phyloP scores from a whole-genome alignment of 2,329 filamentous ascomycete genomes.

The Leptographium galeiforme region DNA sequence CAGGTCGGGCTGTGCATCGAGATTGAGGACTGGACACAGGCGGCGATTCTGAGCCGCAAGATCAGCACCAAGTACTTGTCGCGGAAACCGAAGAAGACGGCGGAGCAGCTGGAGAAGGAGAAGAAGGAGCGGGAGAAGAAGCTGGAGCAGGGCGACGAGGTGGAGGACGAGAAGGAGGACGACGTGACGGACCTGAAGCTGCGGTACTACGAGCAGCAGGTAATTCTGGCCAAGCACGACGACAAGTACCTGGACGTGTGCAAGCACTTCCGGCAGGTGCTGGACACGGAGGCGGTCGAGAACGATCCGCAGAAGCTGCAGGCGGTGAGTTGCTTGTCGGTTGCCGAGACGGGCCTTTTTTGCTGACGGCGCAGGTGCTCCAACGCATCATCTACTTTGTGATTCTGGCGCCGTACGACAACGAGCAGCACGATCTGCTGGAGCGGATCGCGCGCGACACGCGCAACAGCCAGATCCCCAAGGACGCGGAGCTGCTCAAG shows the following conservation, averaged over 20 bases:
- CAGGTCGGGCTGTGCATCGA: slow-evolving; percentile 93
- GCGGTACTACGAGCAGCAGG: slow-evolving; percentile 93
- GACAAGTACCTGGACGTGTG: slow-evolving; percentile 94
- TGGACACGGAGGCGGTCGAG: slow-evolving; percentile 92
- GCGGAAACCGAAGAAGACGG: slow-evolving; percentile 79
- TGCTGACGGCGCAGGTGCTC: slow-evolving; percentile 46
- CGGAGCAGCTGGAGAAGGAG: slow-evolving; percentile 82
- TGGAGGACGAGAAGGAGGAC: slow-evolving; percentile 64
- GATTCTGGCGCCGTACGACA: slow-evolving; percentile 92
- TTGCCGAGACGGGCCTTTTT: too few relatives aligned
- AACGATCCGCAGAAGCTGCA: slow-evolving; percentile 75
- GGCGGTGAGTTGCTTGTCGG: slow-evolving; percentile 44
- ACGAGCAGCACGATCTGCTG: slow-evolving; percentile 94
- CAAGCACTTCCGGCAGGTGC: slow-evolving; percentile 94
- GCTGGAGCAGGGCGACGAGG: slow-evolving; percentile 65
- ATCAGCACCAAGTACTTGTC: slow-evolving; percentile 90
- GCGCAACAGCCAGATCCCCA: slow-evolving; percentile 62
- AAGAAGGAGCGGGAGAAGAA: slow-evolving; percentile 80
- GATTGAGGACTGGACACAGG: slow-evolving; percentile 91
- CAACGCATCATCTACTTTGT: slow-evolving; percentile 96
- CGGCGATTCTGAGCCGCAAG: slow-evolving; percentile 85
- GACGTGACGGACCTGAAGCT: slow-evolving; percentile 96
- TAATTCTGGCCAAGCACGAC: slow-evolving; percentile 88
- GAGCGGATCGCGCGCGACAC: slow-evolving; percentile 82
- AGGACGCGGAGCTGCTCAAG: slow-evolving; percentile 78